These are phyloP conservation scores for Pseudozyma thailandica DNA, from an alignment of 1,284 basidiomycete genomes.

Conservation along the genomic window DNA sequence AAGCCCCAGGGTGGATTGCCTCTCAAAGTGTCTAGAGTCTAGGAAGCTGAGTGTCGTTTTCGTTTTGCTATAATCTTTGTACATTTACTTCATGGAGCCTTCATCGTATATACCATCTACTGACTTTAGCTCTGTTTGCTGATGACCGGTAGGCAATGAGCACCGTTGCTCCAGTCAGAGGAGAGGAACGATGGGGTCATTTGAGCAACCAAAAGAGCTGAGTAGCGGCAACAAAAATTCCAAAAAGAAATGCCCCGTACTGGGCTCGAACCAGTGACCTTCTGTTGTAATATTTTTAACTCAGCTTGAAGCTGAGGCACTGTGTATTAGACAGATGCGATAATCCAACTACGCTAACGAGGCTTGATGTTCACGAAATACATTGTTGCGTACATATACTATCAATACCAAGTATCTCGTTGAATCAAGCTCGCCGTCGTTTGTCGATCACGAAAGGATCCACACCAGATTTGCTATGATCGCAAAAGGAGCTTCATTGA, in stretches of 20 bases:
- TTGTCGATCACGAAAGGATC: too few species aligned
- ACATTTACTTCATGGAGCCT: too few species aligned
- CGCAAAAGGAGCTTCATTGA: not conserved
- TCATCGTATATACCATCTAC: not conserved
- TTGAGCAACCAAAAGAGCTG: not conserved
- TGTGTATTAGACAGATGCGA: slow-evolving; percentile 40
- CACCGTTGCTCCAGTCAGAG: too few species aligned
- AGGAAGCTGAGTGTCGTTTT: not conserved
- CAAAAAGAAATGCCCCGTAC: slow-evolving; percentile 42
- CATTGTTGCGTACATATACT: too few species aligned
- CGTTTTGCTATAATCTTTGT: not conserved
- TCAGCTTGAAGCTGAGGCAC: slow-evolving; percentile 26
- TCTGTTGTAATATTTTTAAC: slow-evolving; percentile 35
- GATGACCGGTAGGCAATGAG: too few species aligned
- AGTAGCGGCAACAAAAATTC: not conserved
- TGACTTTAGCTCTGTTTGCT: not conserved
- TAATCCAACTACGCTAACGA: slow-evolving; percentile 53
- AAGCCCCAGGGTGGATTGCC: slow-evolving; percentile 52
- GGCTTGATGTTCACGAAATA: slow-evolving; percentile 13
- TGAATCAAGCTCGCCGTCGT: too few species aligned
- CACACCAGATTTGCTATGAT: too few species aligned
- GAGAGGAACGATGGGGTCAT: too few species aligned
- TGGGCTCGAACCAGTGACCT: slow-evolving; percentile 58
- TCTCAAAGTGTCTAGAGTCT: slow-evolving; percentile 34
- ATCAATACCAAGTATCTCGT: too few species aligned